These are phyloP conservation scores for Neurospora sp. DNA, from an alignment of 495 filamentous ascomycete species.

Conservation along the genomic window DNA sequence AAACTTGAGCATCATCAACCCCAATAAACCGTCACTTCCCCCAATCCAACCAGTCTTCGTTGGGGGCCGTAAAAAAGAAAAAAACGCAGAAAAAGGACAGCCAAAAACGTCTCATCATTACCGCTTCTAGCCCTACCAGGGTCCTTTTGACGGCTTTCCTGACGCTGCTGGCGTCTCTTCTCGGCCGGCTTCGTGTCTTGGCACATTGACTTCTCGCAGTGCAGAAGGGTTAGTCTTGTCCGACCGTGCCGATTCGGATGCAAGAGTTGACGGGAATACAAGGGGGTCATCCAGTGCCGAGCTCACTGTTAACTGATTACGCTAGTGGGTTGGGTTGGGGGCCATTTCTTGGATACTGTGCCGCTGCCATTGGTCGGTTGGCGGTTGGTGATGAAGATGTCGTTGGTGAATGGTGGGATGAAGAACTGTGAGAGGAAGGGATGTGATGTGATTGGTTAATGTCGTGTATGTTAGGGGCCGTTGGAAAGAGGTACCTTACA, in stretches of 20 bases:
- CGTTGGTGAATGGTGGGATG: neutral
- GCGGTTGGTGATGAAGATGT: neutral
- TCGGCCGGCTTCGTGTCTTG: neutral
- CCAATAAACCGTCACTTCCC: neutral
- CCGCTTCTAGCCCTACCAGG: neutral
- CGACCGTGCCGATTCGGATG: neutral
- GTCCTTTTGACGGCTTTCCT: neutral
- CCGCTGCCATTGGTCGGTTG: neutral
- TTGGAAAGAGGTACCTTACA: neutral
- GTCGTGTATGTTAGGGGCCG: neutral
- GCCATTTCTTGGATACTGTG: neutral
- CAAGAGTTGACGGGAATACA: neutral
- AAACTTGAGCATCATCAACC: neutral
- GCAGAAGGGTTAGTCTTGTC: neutral
- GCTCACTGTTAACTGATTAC: neutral
- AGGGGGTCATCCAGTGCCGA: neutral
- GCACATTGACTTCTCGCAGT: neutral
- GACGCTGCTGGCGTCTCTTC: neutral
- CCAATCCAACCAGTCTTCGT: neutral
- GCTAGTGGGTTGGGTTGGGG: neutral
- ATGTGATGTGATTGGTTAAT: neutral
- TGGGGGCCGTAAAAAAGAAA: neutral
- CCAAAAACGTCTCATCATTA: neutral
- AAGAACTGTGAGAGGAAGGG: neutral
- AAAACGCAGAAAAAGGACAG: conserved; percentile 2